Base-by-base conservation (phyloP, 345 rosid species). In the Citrus reticulata region DNA sequence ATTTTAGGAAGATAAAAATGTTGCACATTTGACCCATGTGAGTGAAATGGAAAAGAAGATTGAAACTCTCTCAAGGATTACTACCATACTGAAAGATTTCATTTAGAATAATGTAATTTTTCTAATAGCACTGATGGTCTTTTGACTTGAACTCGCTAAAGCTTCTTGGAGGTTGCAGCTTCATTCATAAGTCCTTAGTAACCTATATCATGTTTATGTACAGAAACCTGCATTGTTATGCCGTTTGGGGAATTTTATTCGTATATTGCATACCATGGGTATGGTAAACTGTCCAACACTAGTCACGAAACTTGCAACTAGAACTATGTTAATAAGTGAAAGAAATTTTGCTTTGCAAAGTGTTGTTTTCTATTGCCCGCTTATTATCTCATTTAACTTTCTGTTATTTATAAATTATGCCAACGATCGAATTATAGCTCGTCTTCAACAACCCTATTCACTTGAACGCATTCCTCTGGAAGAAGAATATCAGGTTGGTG, bases 391-490 rank as follows among this genome's bases (percentile, higher is more conserved):
- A 2, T 72, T 1, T 55, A 63, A 32, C 19, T 11, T 6, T 74
- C 5, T 67, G 46, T 22, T 20, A 70, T 59, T 74, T 32, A 32
- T 71, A n/a, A 67, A 69, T 79, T 22, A 76, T 84, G 57, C 76
- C 88, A 7, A 96, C 98, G 98, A 96, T 77, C 97, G 98, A 49
- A 94, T 96, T 80, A 94, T 96, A 81, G 93, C 98, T 82, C 95
- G 99, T 76, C 95, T 96, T 68, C 98, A 93, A 83, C 98, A 96
- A 81, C 97, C 19, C 19, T 93, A 93, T 86, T 96, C 99, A 1
- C 86, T 96, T 37, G 98, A 96, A 75, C 94, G 98, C 83, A 96
- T 92, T 86, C 98, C 99, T 4, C 98, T 96, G 61, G 99, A 94
- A 91, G 99, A 97, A 68, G 98, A 96, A 39, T 0, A 37, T 37